Conservation (phyloP, 306 rosid genomes). For the Lathyrus sativus region DNA sequence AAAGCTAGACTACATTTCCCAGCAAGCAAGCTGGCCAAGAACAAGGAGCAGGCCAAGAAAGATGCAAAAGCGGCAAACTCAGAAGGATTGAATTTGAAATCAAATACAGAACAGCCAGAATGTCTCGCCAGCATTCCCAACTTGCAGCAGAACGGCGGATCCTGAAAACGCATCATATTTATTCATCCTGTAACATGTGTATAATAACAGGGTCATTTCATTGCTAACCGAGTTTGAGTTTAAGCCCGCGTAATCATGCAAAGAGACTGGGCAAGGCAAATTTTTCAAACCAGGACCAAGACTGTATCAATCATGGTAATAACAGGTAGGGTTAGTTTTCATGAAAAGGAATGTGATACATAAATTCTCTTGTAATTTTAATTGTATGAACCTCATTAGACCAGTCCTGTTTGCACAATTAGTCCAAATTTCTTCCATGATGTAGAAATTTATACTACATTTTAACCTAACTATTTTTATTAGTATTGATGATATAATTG, state of each 20-base stretch:
- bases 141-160: slow-evolving; percentile 11
- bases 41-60: slow-evolving; percentile 39
- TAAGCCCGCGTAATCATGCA: slow-evolving; percentile 23
- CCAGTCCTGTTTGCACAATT: slow-evolving; percentile 1
- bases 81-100: slow-evolving; percentile 25
- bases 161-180: slow-evolving; percentile 3
- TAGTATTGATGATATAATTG: background rate
- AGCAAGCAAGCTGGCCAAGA: slow-evolving; percentile 63
- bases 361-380: slow-evolving; percentile 9
- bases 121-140: slow-evolving; percentile 30
- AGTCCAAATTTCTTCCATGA: background rate
- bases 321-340: slow-evolving; percentile 19
- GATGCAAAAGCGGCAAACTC: slow-evolving; percentile 20
- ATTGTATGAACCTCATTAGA: slow-evolving; percentile 21
- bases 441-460: background rate
- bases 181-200: slow-evolving; percentile 25
- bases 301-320: slow-evolving; percentile 10
- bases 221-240: slow-evolving; percentile 17
- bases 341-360: slow-evolving; percentile 5
- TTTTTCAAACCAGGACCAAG: slow-evolving; percentile 32
- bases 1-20: slow-evolving; percentile 76
- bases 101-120: slow-evolving; percentile 28
- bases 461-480: background rate
- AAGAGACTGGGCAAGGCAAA: slow-evolving; percentile 6
- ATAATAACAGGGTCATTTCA: slow-evolving; percentile 20